A percentile compares a stretch with the other conserved stretches of the same genome.
Conservation (phyloP, 2,329 filamentous ascomycete genomes). For the Taxawa tesnikishii region DNA sequence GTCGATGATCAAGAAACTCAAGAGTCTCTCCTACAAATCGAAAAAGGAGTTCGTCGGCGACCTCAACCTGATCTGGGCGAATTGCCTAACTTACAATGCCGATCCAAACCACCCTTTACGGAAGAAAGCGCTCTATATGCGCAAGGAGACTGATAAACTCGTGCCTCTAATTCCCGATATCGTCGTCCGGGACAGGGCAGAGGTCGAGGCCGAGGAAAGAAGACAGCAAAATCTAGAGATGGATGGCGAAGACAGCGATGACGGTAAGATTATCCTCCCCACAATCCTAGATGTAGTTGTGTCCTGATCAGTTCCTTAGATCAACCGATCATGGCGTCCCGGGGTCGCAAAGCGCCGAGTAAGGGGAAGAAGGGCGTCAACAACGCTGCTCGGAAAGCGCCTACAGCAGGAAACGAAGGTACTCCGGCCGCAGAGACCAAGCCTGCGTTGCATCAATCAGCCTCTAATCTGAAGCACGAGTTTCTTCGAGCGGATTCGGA, state of each 20-base stretch:
- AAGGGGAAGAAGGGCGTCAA: slow-evolving; percentile 59
- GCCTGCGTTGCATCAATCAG: slow-evolving; percentile 41
- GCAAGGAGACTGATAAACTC: slow-evolving; percentile 93
- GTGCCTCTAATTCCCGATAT: slow-evolving; percentile 92
- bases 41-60: slow-evolving; percentile 93
- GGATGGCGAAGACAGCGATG: slow-evolving; percentile 85
- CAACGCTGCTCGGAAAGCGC: slow-evolving; percentile 56
- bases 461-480: slow-evolving; percentile 38
- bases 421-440: slow-evolving; percentile 68
- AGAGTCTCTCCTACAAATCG: slow-evolving; percentile 42
- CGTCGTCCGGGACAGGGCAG: slow-evolving; percentile 75
- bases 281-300: no score
- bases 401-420: slow-evolving; percentile 60
- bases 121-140: slow-evolving; percentile 91
- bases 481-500: slow-evolving; percentile 60
- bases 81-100: slow-evolving; percentile 91
- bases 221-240: slow-evolving; percentile 71
- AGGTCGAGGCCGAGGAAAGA: slow-evolving; percentile 65
- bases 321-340: slow-evolving; percentile 95
- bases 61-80: slow-evolving; percentile 90
- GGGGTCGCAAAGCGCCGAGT: slow-evolving; percentile 76
- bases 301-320: slow-evolving; percentile 16
- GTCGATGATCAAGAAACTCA: slow-evolving; percentile 96
- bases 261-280: slow-evolving; percentile 32
- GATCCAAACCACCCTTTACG: slow-evolving; percentile 77